These are phyloP conservation scores for Penicillium bovifimosum DNA, from an alignment of 495 filamentous ascomycete genomes.

Conservation along the genomic window DNA sequence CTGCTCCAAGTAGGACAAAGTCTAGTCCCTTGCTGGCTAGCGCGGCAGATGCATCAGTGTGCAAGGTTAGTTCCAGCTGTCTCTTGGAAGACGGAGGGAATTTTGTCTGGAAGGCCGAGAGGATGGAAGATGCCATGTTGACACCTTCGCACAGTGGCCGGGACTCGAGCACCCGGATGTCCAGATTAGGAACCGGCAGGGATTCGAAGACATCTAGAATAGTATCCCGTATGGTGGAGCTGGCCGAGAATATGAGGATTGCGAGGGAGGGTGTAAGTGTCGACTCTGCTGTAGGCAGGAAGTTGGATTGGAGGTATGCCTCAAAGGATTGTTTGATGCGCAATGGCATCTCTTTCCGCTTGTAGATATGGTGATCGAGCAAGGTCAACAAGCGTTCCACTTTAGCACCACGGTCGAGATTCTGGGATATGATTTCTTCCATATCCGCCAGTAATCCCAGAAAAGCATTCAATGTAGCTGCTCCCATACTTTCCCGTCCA, in stretches of 20 bases:
- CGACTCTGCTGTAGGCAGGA: constrained; percentile 19
- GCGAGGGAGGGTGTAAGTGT: constrained; percentile 25
- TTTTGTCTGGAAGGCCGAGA: constrained; percentile 25
- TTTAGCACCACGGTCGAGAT: constrained; percentile 18
- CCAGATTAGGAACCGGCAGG: constrained; percentile 32
- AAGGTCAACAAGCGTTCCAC: constrained; percentile 22
- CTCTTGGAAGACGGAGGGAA: constrained; percentile 10
- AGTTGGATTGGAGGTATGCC: constrained; percentile 28
- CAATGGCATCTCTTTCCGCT: constrained; percentile 19
- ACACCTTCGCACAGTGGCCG: constrained; percentile 62
- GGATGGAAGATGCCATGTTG: constrained; percentile 44
- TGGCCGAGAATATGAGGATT: constrained; percentile 55
- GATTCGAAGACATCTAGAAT: constrained; percentile 28
- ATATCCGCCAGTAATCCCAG: constrained; percentile 41
- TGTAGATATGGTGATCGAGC: constrained; percentile 29
- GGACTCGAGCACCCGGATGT: constrained; percentile 59
- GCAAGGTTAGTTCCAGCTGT: constrained; percentile 41
- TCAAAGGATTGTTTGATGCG: constrained; percentile 32
- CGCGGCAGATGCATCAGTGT: constrained; percentile 57
- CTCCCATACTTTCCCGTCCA: constrained; percentile 58
- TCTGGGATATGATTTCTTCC: constrained; percentile 14
- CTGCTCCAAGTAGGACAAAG: constrained; percentile 57
- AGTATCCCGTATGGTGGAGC: constrained; percentile 52
- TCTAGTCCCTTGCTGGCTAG: constrained; percentile 44
- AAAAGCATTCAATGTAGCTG: constrained; percentile 50